Percentiles rank a stretch among this genome's conserved stretches.
phyloP scores from a whole-genome alignment of 2,329 filamentous ascomycete genomes.

The Alternaria gaisen region DNA sequence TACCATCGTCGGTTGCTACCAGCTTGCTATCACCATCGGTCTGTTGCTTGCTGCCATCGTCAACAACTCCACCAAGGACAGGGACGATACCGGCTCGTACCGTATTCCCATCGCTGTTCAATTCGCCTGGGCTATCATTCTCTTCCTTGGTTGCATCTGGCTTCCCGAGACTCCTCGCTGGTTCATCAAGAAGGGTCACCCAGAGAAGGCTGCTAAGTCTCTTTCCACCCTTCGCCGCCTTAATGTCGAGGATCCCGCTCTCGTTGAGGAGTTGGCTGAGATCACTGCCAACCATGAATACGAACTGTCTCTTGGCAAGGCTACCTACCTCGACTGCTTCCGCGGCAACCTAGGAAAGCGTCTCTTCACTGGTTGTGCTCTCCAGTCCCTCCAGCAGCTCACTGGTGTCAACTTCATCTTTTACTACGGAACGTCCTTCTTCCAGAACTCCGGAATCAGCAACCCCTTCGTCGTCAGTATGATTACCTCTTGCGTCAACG shows the following conservation, averaged over 20 bases:
- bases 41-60: constrained; percentile 72
- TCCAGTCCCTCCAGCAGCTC: constrained; percentile 83
- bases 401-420: constrained; percentile 60
- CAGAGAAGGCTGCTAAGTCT: constrained; percentile 70
- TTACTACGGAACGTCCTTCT: constrained; percentile 54
- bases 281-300: constrained; percentile 76
- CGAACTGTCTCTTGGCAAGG: constrained; percentile 67
- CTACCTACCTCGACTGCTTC: constrained; percentile 57
- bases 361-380: constrained; percentile 74
- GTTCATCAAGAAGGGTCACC: constrained; percentile 69
- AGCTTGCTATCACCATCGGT: constrained; percentile 76
- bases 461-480: constrained; percentile 73
- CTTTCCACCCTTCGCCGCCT: constrained; percentile 71
- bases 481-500: constrained; percentile 81
- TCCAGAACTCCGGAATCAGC: constrained; percentile 51
- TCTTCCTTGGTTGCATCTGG: constrained; percentile 67
- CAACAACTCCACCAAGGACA: constrained; percentile 67
- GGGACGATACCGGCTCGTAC: constrained; percentile 70
- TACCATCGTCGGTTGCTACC: constrained; percentile 73
- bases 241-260: constrained; percentile 64
- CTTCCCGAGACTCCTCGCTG: constrained; percentile 81
- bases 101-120: constrained; percentile 80
- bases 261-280: constrained; percentile 70
- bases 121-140: constrained; percentile 75
- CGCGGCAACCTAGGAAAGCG: constrained; percentile 64